These are phyloP conservation scores for Bryopsis sp. DNA, from an alignment of 139 green algal species.

Conservation along the genomic window DNA sequence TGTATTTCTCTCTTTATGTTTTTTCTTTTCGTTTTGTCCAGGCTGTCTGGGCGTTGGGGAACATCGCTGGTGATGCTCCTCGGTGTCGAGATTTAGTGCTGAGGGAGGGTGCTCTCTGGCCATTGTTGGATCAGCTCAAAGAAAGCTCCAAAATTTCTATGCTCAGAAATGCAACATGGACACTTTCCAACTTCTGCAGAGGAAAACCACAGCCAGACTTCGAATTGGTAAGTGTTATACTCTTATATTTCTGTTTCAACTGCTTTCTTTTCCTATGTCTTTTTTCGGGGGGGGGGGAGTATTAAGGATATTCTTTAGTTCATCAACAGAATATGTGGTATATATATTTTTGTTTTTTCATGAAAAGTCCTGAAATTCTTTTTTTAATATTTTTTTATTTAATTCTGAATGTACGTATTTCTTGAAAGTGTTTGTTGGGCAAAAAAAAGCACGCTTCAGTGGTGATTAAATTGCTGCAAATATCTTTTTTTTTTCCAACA, in stretches of 20 bases:
- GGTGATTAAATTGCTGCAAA: no score
- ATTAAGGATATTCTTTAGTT: no score
- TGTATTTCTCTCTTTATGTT: no score
- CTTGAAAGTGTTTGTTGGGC: no score
- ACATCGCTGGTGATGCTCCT: conserved; percentile 93
- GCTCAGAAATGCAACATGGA: conserved; percentile 99
- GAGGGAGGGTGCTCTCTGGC: conserved; percentile 62
- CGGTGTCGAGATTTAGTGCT: conserved; percentile 95
- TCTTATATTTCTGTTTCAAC: not conserved
- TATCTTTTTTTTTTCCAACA: conserved; percentile 2
- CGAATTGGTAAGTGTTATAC: conserved; percentile 61
- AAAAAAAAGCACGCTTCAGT: no score
- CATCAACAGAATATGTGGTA: not conserved
- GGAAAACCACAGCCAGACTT: conserved; percentile 88
- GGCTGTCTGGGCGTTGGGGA: conserved; percentile 98
- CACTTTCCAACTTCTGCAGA: conserved; percentile 99
- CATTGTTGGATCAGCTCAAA: conserved; percentile 87
- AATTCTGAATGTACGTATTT: no score
- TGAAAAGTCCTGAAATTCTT: no score
- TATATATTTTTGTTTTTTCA: no score
- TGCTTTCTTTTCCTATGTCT: not conserved
- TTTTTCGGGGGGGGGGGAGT: no score
- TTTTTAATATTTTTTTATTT: no score
- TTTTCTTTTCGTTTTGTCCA: conserved; percentile 29
- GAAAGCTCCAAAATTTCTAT: conserved; percentile 91